These are phyloP conservation scores for Dactylis glomerata DNA, from an alignment of 176 grass and related monocot species.

Conservation along the genomic window DNA sequence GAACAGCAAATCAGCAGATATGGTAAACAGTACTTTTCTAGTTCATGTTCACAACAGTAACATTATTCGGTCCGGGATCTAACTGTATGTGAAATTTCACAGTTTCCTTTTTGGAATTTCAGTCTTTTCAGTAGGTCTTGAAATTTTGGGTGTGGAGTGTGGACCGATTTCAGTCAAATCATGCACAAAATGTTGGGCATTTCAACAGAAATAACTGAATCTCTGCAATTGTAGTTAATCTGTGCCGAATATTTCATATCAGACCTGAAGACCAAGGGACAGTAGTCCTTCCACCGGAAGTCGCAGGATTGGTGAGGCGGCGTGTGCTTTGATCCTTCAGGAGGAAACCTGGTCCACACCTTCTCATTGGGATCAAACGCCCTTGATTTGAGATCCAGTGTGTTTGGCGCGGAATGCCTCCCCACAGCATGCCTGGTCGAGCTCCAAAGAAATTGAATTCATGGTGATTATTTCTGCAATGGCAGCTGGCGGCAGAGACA, in stretches of 20 bases:
- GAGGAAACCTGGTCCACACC: slow-evolving; percentile 86
- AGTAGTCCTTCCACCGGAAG: slow-evolving; percentile 92
- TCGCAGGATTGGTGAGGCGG: slow-evolving; percentile 80
- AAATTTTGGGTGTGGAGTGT: neutral
- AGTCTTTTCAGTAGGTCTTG: neutral
- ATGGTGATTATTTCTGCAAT: neutral
- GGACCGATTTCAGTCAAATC: neutral
- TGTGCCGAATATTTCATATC: neutral
- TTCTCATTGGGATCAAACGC: slow-evolving; percentile 92
- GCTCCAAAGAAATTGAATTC: neutral
- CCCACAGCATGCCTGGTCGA: slow-evolving; percentile 68
- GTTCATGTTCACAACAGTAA: neutral
- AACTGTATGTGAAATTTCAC: neutral
- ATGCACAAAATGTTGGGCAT: neutral
- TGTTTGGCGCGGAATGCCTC: slow-evolving; percentile 48
- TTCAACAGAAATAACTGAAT: neutral
- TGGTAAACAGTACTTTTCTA: neutral
- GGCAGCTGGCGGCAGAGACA: neutral
- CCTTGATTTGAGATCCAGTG: slow-evolving; percentile 70
- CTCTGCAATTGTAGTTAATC: neutral
- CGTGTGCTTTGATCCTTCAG: slow-evolving; percentile 76
- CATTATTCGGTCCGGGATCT: neutral
- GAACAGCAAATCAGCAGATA: neutral
- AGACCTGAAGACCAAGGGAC: slow-evolving; percentile 82
- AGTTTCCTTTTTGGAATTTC: neutral